Evolutionary conservation across 345 rosid species (phyloP), one percentile per base, ranked within the genome.

Genomic region (Cardiospermum halicacabum): DNA sequence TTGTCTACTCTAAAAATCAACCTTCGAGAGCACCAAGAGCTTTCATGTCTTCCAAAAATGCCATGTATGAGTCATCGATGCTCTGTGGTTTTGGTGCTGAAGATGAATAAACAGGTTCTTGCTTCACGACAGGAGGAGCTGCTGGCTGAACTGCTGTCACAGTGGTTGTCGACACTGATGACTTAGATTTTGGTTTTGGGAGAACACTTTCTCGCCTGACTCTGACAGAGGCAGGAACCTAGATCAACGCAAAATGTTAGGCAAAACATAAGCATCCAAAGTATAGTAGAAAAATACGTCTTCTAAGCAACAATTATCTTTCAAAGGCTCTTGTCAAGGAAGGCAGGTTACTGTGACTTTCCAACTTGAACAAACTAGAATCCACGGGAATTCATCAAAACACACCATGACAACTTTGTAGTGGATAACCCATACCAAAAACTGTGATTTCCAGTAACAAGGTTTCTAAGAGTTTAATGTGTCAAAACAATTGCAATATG

Each of bases 41-140:
- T 79, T 94, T 91, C 99, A 94, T 94, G 81, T 94, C 99, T 64
- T 91, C 99, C 64, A 94, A 70, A 78, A 91, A 94, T 56, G 97
- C 93, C 26, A 49, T 63, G 67, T 94, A 94, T 0, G 97, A 89
- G 71, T 94, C 97, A 62, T 94, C 97, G 42, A 91, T 85, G 78
- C 96, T 89, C 74, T 70, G 82, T 45, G 80, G 49, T 79, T 84
- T 94, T 12, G 89, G 76, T 11, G 83, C 82, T 48, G 84, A 58
- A 9, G 86, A 69, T 49, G 74, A 32, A 62, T 64, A 77, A 22
- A 66, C 37, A 30, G 83, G 30, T 67, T 80, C 95, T 55, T 78
- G 84, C 78, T 80, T 86, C 40, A 65, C 64, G 32, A 78, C 43
- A 12, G 77, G 43, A 45, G 80, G 60, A 74, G 86, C 77, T 32